Percentiles rank a stretch among this genome's conserved stretches.
These are phyloP conservation scores for Setaria italica DNA, from an alignment of 202 grass and related monocot genomes.

Conservation along the genomic window DNA sequence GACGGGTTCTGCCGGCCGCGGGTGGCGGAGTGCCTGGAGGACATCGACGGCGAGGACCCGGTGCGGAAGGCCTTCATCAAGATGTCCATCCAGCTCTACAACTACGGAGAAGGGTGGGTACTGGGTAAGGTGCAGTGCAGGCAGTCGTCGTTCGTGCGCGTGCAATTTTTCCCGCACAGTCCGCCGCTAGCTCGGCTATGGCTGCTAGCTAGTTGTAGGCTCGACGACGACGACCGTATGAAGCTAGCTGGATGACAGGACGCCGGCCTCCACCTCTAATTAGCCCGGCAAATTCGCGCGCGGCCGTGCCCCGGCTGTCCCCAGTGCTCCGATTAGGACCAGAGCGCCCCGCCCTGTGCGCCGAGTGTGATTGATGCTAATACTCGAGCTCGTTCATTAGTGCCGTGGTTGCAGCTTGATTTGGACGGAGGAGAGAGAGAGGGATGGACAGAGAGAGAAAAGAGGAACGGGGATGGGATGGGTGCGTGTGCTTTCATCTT, in stretches of 20 bases:
- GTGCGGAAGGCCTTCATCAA: slow-evolving; percentile 99
- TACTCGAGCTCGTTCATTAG: slow-evolving; percentile 9
- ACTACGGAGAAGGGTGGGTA: slow-evolving; percentile 99
- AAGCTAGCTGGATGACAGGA: slow-evolving; percentile 4
- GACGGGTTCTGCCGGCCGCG: slow-evolving; percentile 90
- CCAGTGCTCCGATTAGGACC: slow-evolving; percentile 57
- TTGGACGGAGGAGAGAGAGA: slow-evolving; percentile 22
- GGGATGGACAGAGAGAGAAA: background rate
- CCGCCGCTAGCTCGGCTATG: background rate
- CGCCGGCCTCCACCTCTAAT: background rate
- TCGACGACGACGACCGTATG: background rate
- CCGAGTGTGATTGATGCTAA: slow-evolving; percentile 40
- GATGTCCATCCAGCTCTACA: slow-evolving; percentile 99
- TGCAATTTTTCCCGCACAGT: background rate
- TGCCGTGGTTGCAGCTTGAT: slow-evolving; percentile 12
- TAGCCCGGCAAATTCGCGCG: slow-evolving; percentile 44
- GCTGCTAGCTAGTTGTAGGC: background rate
- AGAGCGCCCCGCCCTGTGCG: background rate
- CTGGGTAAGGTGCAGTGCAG: slow-evolving; percentile 81
- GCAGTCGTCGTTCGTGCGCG: slow-evolving; percentile 35
- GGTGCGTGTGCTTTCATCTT: slow-evolving; percentile 58
- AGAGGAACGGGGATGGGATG: slow-evolving; percentile 49
- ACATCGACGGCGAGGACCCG: slow-evolving; percentile 84
- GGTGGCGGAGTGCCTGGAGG: slow-evolving; percentile 77
- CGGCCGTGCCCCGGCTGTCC: slow-evolving; percentile 21